Evolutionary conservation across 495 filamentous ascomycete species (phyloP), one percentile per base, ranked within the genome.

Genomic region (Melanomma pulvis-pyrius): DNA sequence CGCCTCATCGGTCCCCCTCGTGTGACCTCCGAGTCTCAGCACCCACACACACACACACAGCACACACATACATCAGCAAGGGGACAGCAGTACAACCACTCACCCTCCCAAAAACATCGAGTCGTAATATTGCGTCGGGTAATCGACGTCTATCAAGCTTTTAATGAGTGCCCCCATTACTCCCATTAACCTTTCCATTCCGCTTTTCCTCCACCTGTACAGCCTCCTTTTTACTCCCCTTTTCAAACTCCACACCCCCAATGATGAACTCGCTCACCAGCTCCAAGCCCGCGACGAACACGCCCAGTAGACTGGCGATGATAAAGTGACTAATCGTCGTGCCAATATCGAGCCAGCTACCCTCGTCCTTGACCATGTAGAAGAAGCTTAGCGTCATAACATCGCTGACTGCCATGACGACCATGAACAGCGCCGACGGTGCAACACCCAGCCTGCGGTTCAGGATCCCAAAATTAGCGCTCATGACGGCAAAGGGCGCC

Each of bases 361-460:
- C 94, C 74, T 98, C 92, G 74, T 99, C 96, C 59, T 87, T 87
- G 7, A 99, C 96, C 74, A 96, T 88, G 84, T 89, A 99, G 77
- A 99, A 99, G 82, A 99, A 99, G 75, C 94, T 92, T 59, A 99
- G 81, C 4, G 96, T 98, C 71, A 98, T 81, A 49, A 97, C 86
- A 75, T 99, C 96, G 54, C 90, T 90, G 51, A 96, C 84, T 17
- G 91, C 88, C 87, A 96, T 96, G 47, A 96, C 92, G 1, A 96
- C 77, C 91, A 97, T 97, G 79, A 97, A 96, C 24, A 99, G 80
- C 19, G 91, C 92, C 51, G 90, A 90, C 9, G 87, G 87, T 4
- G 91, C 89, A 0, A 98, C 88, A 36, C 91, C 89, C 2, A 98
- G 79, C 4, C 88, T 79, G 56, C 86, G 86, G 76, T 97, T 98